phyloP scores from a whole-genome alignment of 306 rosid species.

The Vigna hirtella region DNA sequence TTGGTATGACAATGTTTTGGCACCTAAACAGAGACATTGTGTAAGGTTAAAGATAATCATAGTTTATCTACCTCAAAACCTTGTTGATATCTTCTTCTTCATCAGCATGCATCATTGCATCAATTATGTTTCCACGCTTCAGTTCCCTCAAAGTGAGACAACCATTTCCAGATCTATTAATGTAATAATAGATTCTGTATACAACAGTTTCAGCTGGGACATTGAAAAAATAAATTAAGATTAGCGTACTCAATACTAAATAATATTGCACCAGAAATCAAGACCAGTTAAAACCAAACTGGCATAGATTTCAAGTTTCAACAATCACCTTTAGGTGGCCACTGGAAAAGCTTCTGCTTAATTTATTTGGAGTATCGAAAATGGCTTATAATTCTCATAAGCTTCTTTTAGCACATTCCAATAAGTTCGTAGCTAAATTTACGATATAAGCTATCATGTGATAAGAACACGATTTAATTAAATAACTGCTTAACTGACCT shows the following conservation, averaged over 20 bases:
- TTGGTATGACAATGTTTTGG: not conserved
- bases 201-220: constrained; percentile 97
- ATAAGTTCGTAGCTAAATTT: not conserved
- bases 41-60: constrained; percentile 23
- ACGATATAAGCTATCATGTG: not conserved
- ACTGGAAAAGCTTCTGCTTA: not conserved
- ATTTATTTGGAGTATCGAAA: not conserved
- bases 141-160: constrained; percentile 89
- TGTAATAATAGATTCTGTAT: constrained; percentile 95
- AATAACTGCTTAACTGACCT: not conserved
- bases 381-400: not conserved
- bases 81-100: constrained; percentile 99
- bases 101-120: constrained; percentile 97
- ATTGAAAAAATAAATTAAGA: constrained; percentile 55
- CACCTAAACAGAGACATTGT: not conserved
- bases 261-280: constrained; percentile 30
- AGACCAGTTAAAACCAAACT: constrained; percentile 1
- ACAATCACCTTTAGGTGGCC: not conserved
- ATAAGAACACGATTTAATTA: not conserved
- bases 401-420: not conserved
- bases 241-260: constrained; percentile 36
- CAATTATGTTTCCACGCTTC: constrained; percentile 91
- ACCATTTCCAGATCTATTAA: constrained; percentile 93
- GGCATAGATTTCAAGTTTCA: constrained; percentile 41
- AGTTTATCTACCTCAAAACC: constrained; percentile 81